Conservation (phyloP, 31 red algal genomes). For the Bonnemaisonia californica region DNA sequence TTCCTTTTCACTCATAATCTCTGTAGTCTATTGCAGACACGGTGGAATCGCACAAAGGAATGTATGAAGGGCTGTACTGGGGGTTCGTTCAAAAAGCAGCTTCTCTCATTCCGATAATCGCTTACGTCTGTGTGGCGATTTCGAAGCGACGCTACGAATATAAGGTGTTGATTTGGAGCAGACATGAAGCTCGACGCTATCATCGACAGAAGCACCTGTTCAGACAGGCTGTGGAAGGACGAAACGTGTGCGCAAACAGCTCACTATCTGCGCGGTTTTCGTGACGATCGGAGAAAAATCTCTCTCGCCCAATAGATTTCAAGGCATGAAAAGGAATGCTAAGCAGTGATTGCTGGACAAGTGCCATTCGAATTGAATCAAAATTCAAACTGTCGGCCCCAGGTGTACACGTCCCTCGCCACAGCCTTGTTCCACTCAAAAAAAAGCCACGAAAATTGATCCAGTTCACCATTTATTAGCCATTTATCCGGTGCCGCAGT, state of each 20-base stretch:
- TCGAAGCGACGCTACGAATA: too few relatives aligned
- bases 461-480: too few relatives aligned
- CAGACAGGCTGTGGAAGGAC: background rate
- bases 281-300: background rate
- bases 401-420: too few relatives aligned
- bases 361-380: too few relatives aligned
- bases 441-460: too few relatives aligned
- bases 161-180: too few relatives aligned
- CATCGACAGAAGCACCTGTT: background rate
- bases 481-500: too few relatives aligned
- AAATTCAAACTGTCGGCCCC: too few relatives aligned
- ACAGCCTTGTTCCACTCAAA: too few relatives aligned
- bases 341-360: too few relatives aligned
- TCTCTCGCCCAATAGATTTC: background rate
- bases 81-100: background rate
- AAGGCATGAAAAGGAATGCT: too few relatives aligned
- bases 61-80: background rate
- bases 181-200: background rate
- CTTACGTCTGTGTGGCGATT: too few relatives aligned
- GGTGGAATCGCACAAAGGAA: background rate
- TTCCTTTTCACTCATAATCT: slow-evolving; percentile 38
- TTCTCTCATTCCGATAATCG: slow-evolving; percentile 3
- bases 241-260: background rate
- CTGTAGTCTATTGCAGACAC: background rate
- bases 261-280: background rate